Base-by-base conservation (phyloP, 1,284 basidiomycete genomes). In the Tilletia walkeri region DNA sequence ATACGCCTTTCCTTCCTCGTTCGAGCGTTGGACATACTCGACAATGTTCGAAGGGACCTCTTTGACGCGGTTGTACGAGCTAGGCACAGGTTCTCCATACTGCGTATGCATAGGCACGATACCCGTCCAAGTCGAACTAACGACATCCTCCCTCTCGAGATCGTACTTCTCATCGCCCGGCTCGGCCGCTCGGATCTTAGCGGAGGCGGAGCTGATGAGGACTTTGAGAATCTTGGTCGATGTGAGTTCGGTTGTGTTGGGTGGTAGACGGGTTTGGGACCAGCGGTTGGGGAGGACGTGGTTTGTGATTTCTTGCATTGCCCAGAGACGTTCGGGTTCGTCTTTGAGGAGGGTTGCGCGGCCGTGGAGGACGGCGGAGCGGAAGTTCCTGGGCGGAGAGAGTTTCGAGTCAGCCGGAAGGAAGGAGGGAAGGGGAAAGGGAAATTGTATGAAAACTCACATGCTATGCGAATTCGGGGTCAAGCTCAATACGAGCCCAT, bases 161-260 rank as follows among this genome's bases (percentile, higher is more conserved):
- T 61, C 56, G 24, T 24, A 24, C n/a, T 24, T 36, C 24, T 36
- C 56, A 34, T 61, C 56, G n/a, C 14, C n/a, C 7, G 56, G 56
- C 56, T 61, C 56, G 7, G 56, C 56, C 20, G 56, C 56, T 20
- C 56, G 56, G 16, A 61, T 36, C 56, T 61, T 61, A 34, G 56
- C n/a, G 34, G 24, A 34, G 24, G 56, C 56, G 10, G 56, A 24
- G 24, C 20, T 5, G 18, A 61, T 61, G n/a, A 24, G 16, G 24
- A 61, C 34, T 36, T 61, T 61, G 30, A 61, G 56, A 9, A 61
- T 61, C n/a, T 36, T 30, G 24, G 56, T 61, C 2, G 24, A 30
- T 5, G 56, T 61, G 14, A 61, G n/a, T 18, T 61, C 56, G 4
- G 56, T 36, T 14, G 24, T 16, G 24, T 24, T 61, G 7, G 56